These are phyloP conservation scores for Blastobotrys niveus DNA, from an alignment of 1,139 yeast species.

Conservation along the genomic window DNA sequence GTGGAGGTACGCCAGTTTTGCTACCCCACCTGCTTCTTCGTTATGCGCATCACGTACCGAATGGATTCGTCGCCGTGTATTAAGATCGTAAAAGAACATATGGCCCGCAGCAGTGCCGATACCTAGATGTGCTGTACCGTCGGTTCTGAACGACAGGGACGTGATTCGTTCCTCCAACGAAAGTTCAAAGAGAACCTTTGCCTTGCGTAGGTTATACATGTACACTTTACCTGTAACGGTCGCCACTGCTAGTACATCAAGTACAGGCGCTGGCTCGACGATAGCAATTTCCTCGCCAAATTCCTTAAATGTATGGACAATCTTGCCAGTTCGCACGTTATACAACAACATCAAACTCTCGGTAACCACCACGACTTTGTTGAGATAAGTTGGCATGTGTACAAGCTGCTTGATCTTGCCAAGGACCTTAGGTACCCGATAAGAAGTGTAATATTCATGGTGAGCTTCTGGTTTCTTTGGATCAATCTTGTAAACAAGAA, in stretches of 20 bases:
- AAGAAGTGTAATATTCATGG: constrained; percentile 60
- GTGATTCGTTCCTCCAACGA: constrained; percentile 58
- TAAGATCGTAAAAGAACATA: constrained; percentile 76
- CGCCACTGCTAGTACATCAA: constrained; percentile 79
- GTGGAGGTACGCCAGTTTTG: constrained; percentile 67
- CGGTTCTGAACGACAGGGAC: constrained; percentile 84
- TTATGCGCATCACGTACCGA: constrained; percentile 64
- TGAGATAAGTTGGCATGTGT: constrained; percentile 90
- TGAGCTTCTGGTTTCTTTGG: constrained; percentile 31
- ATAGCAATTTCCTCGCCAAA: constrained; percentile 43
- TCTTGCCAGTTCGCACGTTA: constrained; percentile 74
- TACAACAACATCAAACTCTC: constrained; percentile 51
- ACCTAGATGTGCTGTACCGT: constrained; percentile 79
- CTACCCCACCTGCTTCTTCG: constrained; percentile 74
- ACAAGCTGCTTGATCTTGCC: constrained; percentile 65
- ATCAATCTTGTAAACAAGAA: constrained; percentile 59
- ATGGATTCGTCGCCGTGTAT: constrained; percentile 67
- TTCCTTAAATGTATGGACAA: constrained; percentile 53
- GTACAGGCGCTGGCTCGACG: constrained; percentile 76
- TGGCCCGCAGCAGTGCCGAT: constrained; percentile 80
- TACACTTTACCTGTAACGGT: constrained; percentile 60
- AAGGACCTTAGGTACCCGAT: constrained; percentile 51
- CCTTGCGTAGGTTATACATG: constrained; percentile 66
- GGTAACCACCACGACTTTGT: constrained; percentile 74
- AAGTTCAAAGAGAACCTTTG: constrained; percentile 49